Evolutionary conservation across 495 filamentous ascomycete genomes (phyloP).

Genomic region (Jackrogersella minutella): DNA sequence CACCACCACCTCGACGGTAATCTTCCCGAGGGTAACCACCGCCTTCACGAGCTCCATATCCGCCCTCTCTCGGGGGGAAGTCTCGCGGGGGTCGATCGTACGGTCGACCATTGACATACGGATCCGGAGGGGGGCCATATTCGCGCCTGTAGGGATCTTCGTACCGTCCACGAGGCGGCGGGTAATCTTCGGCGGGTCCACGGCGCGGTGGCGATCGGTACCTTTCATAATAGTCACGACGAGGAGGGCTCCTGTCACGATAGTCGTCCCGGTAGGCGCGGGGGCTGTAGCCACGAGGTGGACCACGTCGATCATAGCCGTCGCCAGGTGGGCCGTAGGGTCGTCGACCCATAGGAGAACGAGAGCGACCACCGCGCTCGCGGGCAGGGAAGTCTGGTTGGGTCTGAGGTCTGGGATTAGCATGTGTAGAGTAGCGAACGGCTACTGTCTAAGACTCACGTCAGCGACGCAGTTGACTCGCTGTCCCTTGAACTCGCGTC

Average conservation of each 20-base stretch:
- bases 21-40: conserved; percentile 54
- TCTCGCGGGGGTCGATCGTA: conserved; percentile 67
- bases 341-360: conserved; percentile 66
- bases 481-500: conserved; percentile 86
- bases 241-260: conserved; percentile 77
- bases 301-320: conserved; percentile 79
- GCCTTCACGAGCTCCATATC: conserved; percentile 57
- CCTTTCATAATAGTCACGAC: conserved; percentile 86
- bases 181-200: conserved; percentile 80
- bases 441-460: conserved; percentile 66
- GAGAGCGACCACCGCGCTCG: conserved; percentile 77
- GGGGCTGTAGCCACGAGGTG: conserved; percentile 83
- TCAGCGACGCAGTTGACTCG: conserved; percentile 84
- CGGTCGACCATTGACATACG: conserved; percentile 69
- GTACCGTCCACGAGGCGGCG: conserved; percentile 66
- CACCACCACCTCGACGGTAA: conserved; percentile 52
- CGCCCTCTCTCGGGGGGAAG: conserved; percentile 60
- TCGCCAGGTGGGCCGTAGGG: conserved; percentile 70
- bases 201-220: conserved; percentile 80
- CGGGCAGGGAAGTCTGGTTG: conserved; percentile 71
- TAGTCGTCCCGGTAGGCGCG: conserved; percentile 72
- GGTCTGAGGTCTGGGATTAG: conserved; percentile 46
- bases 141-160: conserved; percentile 71
- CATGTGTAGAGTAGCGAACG: conserved; percentile 19
- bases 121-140: conserved; percentile 65